Conservation (phyloP, 1,284 basidiomycete genomes). For the Mycena sp. region DNA sequence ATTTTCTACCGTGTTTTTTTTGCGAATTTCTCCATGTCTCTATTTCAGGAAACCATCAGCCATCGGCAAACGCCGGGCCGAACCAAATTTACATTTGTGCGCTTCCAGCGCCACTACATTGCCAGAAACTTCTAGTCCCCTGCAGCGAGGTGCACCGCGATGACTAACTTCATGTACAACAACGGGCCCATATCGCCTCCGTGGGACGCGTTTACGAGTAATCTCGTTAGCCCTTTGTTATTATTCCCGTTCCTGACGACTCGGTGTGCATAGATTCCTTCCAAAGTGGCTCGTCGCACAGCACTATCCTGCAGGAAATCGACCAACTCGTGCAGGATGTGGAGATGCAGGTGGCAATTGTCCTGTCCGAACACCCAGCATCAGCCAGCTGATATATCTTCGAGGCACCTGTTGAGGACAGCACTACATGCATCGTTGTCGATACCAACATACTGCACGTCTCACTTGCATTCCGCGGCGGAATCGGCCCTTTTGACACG, state of each 20-base stretch:
- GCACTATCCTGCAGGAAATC: constrained; percentile 57
- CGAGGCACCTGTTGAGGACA: constrained; percentile 17
- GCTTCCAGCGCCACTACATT: too few relatives aligned
- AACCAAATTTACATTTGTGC: too few relatives aligned
- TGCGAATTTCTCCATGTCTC: too few relatives aligned
- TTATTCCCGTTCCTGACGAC: constrained; percentile 3
- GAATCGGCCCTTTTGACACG: too few relatives aligned
- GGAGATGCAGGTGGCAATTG: constrained; percentile 60
- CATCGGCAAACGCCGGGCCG: too few relatives aligned
- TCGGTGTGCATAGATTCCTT: constrained; percentile 1
- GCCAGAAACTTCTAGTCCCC: too few relatives aligned
- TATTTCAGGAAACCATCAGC: too few relatives aligned
- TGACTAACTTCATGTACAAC: not conserved
- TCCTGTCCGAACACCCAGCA: constrained; percentile 7
- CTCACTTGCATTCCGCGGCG: too few relatives aligned
- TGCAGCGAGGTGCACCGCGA: too few relatives aligned
- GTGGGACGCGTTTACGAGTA: not conserved
- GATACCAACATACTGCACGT: constrained; percentile 30
- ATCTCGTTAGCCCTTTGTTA: not conserved
- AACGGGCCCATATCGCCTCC: not conserved
- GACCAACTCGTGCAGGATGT: constrained; percentile 69
- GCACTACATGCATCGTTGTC: constrained; percentile 23
- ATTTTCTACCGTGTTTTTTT: too few relatives aligned
- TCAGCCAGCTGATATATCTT: constrained; percentile 12
- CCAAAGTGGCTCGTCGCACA: not conserved